A percentile compares a stretch with the other conserved stretches of the same genome.
Conservation (phyloP, 148 eudicot genomes). For the Spergularia bocconei region DNA sequence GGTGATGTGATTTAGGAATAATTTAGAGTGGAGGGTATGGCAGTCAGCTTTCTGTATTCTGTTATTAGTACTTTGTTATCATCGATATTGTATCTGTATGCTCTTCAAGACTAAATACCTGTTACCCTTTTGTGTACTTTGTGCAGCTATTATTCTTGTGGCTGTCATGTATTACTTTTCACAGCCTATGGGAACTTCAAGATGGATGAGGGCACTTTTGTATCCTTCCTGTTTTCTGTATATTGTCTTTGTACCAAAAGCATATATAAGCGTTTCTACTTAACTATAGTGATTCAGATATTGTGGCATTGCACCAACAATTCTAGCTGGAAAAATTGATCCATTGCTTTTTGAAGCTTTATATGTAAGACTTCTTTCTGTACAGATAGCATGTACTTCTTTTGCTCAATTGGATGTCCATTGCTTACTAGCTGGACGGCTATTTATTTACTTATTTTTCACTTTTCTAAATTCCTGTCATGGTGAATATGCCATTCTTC, state of each 20-base stretch:
- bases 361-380: constrained; percentile 53
- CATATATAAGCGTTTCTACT: constrained; percentile 20
- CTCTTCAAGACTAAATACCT: not conserved
- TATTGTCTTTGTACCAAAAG: not conserved
- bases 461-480: not conserved
- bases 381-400: not conserved
- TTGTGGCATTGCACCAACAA: constrained; percentile 84
- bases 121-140: not conserved
- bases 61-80: not conserved
- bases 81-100: not conserved
- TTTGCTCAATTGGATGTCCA: not conserved
- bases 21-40: not conserved
- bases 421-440: not conserved
- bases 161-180: constrained; percentile 81
- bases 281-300: constrained; percentile 49
- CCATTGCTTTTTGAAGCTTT: constrained; percentile 94
- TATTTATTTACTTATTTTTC: not conserved
- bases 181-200: constrained; percentile 62
- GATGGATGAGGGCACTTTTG: constrained; percentile 81
- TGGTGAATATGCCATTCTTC: not conserved
- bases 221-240: constrained; percentile 50
- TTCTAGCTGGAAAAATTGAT: constrained; percentile 89
- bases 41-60: not conserved
- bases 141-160: constrained; percentile 78
- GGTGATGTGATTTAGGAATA: not conserved